Conservation (phyloP, 352 stramenopile genomes). For the Blastocystis hominis region DNA sequence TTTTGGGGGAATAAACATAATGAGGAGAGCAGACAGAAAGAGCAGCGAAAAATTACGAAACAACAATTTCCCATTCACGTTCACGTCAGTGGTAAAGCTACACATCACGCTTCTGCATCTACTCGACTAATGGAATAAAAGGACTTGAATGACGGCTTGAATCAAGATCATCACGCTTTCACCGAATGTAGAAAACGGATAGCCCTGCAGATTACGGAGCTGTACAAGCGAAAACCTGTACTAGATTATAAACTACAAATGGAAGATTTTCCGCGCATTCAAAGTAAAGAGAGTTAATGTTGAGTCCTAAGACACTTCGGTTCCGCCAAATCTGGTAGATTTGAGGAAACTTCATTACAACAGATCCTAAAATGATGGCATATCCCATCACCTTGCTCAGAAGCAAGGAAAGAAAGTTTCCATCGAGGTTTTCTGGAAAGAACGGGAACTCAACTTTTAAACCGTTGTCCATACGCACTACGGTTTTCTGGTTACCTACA, state of each 20-base stretch:
- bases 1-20: conserved; percentile 55
- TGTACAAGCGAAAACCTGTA: neutral
- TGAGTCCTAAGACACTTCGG: conserved; percentile 73
- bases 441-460: neutral
- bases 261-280: conserved; percentile 72
- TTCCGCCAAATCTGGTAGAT: conserved; percentile 75
- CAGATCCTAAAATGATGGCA: conserved; percentile 72
- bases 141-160: conserved; percentile 72
- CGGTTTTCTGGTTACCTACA: neutral
- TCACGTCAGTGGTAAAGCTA: conserved; percentile 10
- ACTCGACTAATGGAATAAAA: conserved; percentile 71
- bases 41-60: conserved; percentile 59
- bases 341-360: conserved; percentile 76
- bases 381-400: conserved; percentile 74
- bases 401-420: neutral
- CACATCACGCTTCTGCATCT: neutral
- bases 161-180: conserved; percentile 74
- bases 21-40: conserved; percentile 64
- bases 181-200: conserved; percentile 74
- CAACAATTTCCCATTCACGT: neutral
- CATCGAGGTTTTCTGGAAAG: neutral
- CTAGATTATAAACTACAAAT: conserved; percentile 70
- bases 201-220: conserved; percentile 65
- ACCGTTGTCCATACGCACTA: neutral
- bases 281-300: conserved; percentile 75